These are phyloP conservation scores for Achaetomium macrosporum DNA, from an alignment of 2,329 filamentous ascomycete species.

Conservation along the genomic window DNA sequence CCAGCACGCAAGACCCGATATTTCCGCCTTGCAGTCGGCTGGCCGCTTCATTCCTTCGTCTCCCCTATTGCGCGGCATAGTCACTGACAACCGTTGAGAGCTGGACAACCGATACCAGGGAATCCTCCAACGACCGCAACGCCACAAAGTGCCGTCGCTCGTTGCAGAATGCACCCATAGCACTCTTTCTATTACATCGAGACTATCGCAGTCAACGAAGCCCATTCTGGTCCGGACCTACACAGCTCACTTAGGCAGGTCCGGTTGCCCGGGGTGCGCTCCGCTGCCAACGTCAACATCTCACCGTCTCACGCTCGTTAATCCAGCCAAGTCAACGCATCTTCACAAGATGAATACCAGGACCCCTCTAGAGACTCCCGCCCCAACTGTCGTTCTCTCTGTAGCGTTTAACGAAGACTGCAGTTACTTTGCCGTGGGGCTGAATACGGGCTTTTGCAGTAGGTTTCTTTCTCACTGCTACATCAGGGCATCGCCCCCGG, in stretches of 20 bases:
- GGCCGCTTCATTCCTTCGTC: not conserved
- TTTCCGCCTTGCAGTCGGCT: not conserved
- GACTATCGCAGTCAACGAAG: not conserved
- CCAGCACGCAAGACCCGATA: not conserved
- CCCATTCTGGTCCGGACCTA: too few relatives aligned
- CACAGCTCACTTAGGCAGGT: too few relatives aligned
- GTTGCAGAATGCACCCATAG: not conserved
- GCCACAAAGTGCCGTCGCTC: not conserved
- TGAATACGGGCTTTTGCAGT: constrained; percentile 83
- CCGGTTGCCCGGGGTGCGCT: too few relatives aligned
- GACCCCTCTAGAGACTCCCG: constrained; percentile 72
- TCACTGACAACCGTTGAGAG: not conserved
- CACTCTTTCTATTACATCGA: not conserved
- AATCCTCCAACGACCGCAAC: not conserved
- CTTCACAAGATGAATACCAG: constrained; percentile 73
- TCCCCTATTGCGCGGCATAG: not conserved
- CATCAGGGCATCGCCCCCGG: not conserved
- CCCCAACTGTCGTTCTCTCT: constrained; percentile 70
- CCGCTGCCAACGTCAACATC: not conserved
- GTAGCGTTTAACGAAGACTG: constrained; percentile 79
- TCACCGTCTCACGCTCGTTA: constrained; percentile 1
- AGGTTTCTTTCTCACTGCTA: constrained; percentile 23
- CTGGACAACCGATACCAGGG: not conserved
- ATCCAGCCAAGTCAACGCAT: not conserved
- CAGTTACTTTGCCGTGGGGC: constrained; percentile 79